Base-by-base conservation (phyloP, 2,329 filamentous ascomycete species). In the Zymoseptoria tritici region DNA sequence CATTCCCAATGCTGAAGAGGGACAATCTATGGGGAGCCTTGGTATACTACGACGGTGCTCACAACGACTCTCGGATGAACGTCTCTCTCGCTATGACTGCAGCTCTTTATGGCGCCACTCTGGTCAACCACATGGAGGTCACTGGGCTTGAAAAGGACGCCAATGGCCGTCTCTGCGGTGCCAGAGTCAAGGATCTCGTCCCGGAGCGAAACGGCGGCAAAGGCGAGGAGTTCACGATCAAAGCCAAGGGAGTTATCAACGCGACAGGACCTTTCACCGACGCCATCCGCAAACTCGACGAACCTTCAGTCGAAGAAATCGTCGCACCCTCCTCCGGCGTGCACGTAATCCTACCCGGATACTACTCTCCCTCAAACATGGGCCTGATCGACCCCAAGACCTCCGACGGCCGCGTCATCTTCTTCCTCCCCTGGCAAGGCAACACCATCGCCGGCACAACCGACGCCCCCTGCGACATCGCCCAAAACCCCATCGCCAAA, bases 21-120 rank as follows among this genome's bases (percentile, higher is more conserved):
- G 86, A 89, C 50, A 85, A 88, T 65, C 79, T 95, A 13, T 83
- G 91, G 52, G 91, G 91, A 62, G 90, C 90, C 60, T 78, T 95
- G 69, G 90, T 95, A 22, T 96, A 96, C 79, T 95, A 95, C 73
- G 90, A 96, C 77, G 91, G 91, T 67, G 90, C 89, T 29, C 91
- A 96, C 77, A 96, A 96, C 71, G 91, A 96, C 74, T 94, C 90
- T 20, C 85, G 91, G 55, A 95, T 96, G 90, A 95, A 95, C 71
- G 88, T 94, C 26, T 92, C 89, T 8, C 80, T 95, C 59, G 90
- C 89, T 20, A 90, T 93, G 85, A 95, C 91, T 19, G 90, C 90
- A 58, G 89, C 90, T n/a, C 78, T 95, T 51, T 95, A 94, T 72
- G 90, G 90, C 31, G 85, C 86, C 58, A 95, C 89, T 3, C 83